Evolutionary conservation across 768 basidiomycete genomes (phyloP), one percentile per base, ranked within the genome.

Genomic region (Lentinula guzmanii): DNA sequence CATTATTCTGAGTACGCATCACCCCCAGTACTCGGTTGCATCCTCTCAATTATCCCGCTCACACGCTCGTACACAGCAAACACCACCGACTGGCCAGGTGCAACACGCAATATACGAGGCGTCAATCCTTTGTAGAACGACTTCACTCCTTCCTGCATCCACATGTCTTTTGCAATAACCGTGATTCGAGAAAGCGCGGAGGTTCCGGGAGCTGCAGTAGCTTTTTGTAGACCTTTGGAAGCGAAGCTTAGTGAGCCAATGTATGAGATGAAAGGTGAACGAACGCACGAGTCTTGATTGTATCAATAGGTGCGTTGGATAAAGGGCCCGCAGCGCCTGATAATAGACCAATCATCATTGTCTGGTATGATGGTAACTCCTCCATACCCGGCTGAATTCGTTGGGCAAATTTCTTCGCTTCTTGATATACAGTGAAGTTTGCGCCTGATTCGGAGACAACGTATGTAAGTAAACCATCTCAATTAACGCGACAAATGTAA

Each of bases 101-200:
- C 97, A 50, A 99, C 97, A 58, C 97, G 86, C 68, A 97, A 78
- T 39, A 99, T 95, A 21, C 97, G 83, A 39, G 97, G 97, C 0
- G 95, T 98, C 71, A 99, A 98, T 18, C 97, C 97, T 78, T 97
- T 98, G 79, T 98, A 98, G 76, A 99, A 98, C 58, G 95, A 93
- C 48, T 75, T 75, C 15, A 89, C 77, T 5, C 97, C 97, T 74
- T 99, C 97, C 65, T 84, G 80, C 63, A 79, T 84, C 89, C 94
- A 98, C 94, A 98, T 97, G 52, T 93, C 93, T n/a, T 76, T 75
- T 34, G 93, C 88, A 62, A 99, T 95, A 34, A 81, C 79, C 9
- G 81, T 71, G 68, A 99, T 87, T 6, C 95, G 86, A 66, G 90
- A 80, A 64, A 93, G 78, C 1, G 95, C 91, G 0, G 87, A 84